Percentiles rank a stretch among this genome's conserved stretches.
phyloP scores from a whole-genome alignment of 2,329 filamentous ascomycete genomes.

The Hymenoscyphus scutula region DNA sequence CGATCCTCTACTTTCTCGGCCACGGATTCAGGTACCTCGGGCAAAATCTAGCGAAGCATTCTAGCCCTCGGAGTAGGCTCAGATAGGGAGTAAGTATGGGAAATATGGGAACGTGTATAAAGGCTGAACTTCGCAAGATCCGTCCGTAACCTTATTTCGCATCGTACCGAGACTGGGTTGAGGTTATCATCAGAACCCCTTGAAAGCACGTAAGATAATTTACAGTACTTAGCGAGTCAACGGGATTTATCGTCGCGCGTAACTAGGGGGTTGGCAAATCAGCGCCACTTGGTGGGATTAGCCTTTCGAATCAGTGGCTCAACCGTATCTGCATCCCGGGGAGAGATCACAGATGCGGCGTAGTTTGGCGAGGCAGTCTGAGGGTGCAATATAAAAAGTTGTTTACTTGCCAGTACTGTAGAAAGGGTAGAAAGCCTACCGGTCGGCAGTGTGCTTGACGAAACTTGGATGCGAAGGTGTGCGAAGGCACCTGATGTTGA shows the following conservation, averaged over 20 bases:
- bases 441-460: background rate
- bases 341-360: background rate
- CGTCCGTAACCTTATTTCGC: no score
- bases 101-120: background rate
- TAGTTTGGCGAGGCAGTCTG: background rate
- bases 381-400: background rate
- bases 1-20: background rate
- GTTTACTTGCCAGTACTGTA: no score
- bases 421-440: background rate
- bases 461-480: background rate
- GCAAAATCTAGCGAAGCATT: background rate
- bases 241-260: background rate
- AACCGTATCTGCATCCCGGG: background rate
- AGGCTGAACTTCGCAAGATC: background rate
- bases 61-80: background rate
- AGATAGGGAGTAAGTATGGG: background rate
- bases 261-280: background rate
- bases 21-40: background rate
- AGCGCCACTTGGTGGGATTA: background rate
- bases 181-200: background rate
- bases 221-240: no score
- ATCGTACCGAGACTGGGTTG: background rate
- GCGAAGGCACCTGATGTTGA: constrained; percentile 7
- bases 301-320: background rate
- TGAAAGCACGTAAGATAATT: background rate